Conservation (phyloP, 2,329 filamentous ascomycete species). For the Penicillium sp. region DNA sequence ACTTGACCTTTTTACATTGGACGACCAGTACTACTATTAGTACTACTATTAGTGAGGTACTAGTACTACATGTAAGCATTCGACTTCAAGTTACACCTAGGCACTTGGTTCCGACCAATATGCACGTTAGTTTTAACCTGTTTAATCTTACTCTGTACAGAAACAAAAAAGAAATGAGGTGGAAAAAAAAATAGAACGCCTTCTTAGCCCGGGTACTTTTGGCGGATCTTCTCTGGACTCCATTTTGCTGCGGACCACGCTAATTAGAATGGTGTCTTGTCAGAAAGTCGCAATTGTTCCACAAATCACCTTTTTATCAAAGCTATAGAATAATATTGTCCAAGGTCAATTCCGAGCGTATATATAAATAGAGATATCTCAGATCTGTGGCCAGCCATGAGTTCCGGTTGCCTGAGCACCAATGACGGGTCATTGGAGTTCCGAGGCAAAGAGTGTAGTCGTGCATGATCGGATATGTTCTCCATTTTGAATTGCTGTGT, state of each 20-base stretch:
- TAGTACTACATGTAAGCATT: not conserved
- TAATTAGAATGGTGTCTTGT: slow-evolving; percentile 5
- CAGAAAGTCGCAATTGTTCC: slow-evolving; percentile 11
- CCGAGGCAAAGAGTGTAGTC: slow-evolving; percentile 4
- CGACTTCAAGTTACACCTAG: not conserved
- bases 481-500: slow-evolving; percentile 4
- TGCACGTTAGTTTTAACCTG: not conserved
- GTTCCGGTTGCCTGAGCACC: slow-evolving; percentile 19
- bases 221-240: not conserved
- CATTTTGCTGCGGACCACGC: slow-evolving; percentile 2
- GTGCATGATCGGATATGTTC: slow-evolving; percentile 24
- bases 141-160: not conserved
- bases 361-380: not conserved
- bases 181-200: not conserved
- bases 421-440: slow-evolving; percentile 9
- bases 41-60: too few species aligned
- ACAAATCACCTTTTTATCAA: slow-evolving; percentile 10
- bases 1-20: not conserved
- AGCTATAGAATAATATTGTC: not conserved
- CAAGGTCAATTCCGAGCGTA: not conserved
- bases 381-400: not conserved
- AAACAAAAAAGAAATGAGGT: not conserved
- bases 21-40: too few species aligned
- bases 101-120: slow-evolving; percentile 4
- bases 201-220: slow-evolving; percentile 2